A percentile compares a stretch with the other conserved stretches of the same genome.
phyloP scores from a whole-genome alignment of 2,329 filamentous ascomycete genomes.

The Colletotrichum sp. region DNA sequence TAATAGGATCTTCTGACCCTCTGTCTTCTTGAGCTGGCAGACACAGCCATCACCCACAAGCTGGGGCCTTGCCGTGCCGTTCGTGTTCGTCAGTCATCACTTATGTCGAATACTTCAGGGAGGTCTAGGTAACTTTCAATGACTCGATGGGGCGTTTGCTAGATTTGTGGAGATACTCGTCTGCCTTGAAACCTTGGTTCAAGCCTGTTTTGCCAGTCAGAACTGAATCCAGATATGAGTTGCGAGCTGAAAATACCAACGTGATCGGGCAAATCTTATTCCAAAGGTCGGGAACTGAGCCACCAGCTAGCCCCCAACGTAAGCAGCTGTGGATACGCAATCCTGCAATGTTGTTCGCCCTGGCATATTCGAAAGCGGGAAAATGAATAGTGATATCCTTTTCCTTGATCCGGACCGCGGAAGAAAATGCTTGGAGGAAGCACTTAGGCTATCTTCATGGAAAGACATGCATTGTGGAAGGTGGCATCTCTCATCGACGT shows the following conservation, averaged over 20 bases:
- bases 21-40: not conserved
- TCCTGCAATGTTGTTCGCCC: not conserved
- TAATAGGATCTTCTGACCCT: not conserved
- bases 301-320: not conserved
- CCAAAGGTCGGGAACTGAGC: not conserved
- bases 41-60: not conserved
- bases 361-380: not conserved
- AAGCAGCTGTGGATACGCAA: not conserved
- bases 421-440: not conserved
- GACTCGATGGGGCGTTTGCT: not conserved
- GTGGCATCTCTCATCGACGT: not conserved
- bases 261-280: not conserved
- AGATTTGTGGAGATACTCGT: not conserved
- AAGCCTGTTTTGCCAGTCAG: accelerated
- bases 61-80: not conserved
- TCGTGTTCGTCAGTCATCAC: not conserved
- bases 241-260: not conserved
- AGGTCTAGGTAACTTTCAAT: not conserved
- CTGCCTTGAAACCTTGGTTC: not conserved
- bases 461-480: not conserved
- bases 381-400: not conserved
- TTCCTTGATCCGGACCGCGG: not conserved
- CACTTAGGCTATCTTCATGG: not conserved
- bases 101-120: not conserved
- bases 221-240: not conserved